Conservation (phyloP, 768 basidiomycete species). For the Tulasnella sp. region DNA sequence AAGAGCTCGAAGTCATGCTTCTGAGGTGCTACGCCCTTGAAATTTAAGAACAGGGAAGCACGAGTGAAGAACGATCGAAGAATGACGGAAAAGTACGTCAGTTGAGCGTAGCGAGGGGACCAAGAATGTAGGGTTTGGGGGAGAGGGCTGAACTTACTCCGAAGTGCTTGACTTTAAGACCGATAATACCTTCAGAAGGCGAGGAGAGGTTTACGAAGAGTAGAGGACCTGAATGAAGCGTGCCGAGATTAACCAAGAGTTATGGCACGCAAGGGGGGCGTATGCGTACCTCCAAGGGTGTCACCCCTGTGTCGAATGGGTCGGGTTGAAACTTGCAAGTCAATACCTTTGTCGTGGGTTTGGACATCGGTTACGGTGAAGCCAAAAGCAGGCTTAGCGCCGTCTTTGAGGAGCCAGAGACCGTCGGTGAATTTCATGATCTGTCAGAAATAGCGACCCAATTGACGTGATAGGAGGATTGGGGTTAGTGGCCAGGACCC, state of each 20-base stretch:
- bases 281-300: conserved; percentile 49
- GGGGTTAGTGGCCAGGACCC: not conserved
- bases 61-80: not conserved
- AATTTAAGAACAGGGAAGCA: not conserved
- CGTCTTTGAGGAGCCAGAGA: conserved; percentile 63
- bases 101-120: not conserved
- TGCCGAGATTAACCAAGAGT: conserved; percentile 21
- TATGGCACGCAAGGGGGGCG: conserved; percentile 47
- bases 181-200: conserved; percentile 4
- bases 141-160: conserved; percentile 34
- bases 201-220: conserved; percentile 2
- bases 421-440: conserved; percentile 71
- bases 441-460: not conserved
- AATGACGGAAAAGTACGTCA: conserved; percentile 2
- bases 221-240: conserved; percentile 13
- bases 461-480: conserved; percentile 2
- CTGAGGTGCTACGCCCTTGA: conserved; percentile 14
- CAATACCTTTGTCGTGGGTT: conserved; percentile 45
- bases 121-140: conserved; percentile 50
- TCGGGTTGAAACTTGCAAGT: conserved; percentile 52
- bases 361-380: conserved; percentile 54
- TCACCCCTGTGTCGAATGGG: conserved; percentile 36
- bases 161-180: conserved; percentile 20
- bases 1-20: conserved; percentile 44
- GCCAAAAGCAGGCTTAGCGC: conserved; percentile 58